These are phyloP conservation scores for Fusarium nanum DNA, from an alignment of 2,329 filamentous ascomycete species.

Conservation along the genomic window DNA sequence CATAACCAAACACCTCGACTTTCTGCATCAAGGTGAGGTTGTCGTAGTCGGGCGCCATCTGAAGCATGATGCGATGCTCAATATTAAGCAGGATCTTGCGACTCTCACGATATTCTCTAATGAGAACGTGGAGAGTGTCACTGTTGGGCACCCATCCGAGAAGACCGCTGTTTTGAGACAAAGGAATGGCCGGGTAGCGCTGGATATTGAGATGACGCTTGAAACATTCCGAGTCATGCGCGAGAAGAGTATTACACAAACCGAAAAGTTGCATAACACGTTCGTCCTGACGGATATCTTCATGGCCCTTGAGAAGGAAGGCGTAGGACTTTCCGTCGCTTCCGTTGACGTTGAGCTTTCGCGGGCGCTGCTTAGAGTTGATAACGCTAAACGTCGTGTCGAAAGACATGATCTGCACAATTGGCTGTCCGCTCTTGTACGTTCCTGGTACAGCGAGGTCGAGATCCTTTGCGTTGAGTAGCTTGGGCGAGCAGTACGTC, in stretches of 20 bases:
- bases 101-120: conserved; percentile 96
- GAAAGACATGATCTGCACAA: conserved; percentile 89
- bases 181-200: conserved; percentile 93
- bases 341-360: conserved; percentile 87
- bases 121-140: conserved; percentile 95
- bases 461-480: conserved; percentile 85
- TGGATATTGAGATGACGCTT: conserved; percentile 98
- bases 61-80: conserved; percentile 98
- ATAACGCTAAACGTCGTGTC: conserved; percentile 92
- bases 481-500: conserved; percentile 94
- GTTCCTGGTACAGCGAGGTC: conserved; percentile 96
- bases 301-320: conserved; percentile 96
- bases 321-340: conserved; percentile 90
- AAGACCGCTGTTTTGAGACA: conserved; percentile 95
- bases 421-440: conserved; percentile 80
- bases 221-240: conserved; percentile 94
- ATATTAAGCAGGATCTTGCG: conserved; percentile 98
- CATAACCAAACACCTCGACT: conserved; percentile 99
- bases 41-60: conserved; percentile 99
- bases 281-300: conserved; percentile 98
- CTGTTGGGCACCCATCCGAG: conserved; percentile 98
- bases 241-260: conserved; percentile 93
- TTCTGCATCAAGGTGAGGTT: conserved; percentile 99
- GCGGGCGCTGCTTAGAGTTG: conserved; percentile 94
- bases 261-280: conserved; percentile 99